Evolutionary conservation across 2,329 filamentous ascomycete species (phyloP).

Genomic region (Graphilbum sp.): DNA sequence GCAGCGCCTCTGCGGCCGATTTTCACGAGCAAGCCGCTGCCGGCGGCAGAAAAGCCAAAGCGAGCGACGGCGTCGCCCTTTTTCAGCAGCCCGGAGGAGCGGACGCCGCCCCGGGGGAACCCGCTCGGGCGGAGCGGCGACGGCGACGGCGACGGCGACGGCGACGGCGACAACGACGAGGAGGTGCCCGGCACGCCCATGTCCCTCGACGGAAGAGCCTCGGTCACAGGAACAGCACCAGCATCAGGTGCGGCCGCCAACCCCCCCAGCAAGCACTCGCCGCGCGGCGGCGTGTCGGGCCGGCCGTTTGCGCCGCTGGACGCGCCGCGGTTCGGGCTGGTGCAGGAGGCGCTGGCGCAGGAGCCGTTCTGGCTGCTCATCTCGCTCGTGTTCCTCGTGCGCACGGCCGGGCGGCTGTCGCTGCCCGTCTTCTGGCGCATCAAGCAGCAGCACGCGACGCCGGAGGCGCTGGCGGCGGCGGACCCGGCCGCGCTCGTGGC

Average conservation of each 20-base stretch:
- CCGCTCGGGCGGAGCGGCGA: background rate
- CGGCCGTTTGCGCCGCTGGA: constrained; percentile 53
- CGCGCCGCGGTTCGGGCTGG: constrained; percentile 51
- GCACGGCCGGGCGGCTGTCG: constrained; percentile 56
- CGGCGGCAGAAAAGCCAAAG: no score
- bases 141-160: background rate
- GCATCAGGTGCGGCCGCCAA: no score
- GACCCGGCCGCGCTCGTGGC: constrained; percentile 34
- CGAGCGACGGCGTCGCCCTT: background rate
- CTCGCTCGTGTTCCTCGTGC: constrained; percentile 71
- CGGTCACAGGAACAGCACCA: no score
- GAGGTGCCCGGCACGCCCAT: no score
- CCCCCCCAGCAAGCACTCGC: no score
- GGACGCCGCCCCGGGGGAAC: background rate
- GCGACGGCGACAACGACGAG: no score
- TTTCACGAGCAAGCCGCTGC: background rate
- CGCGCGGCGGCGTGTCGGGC: constrained; percentile 35
- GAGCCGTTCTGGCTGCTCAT: constrained; percentile 70
- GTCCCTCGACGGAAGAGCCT: no score
- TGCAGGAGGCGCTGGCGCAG: constrained; percentile 63
- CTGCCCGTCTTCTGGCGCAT: constrained; percentile 61
- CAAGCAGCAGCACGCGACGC: constrained; percentile 51
- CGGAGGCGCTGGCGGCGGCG: constrained; percentile 42
- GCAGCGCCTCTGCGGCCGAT: background rate
- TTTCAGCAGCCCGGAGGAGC: background rate